A percentile compares a stretch with the other conserved stretches of the same genome.
These are phyloP conservation scores for Russula earlei DNA, from an alignment of 768 basidiomycete genomes.

Conservation along the genomic window DNA sequence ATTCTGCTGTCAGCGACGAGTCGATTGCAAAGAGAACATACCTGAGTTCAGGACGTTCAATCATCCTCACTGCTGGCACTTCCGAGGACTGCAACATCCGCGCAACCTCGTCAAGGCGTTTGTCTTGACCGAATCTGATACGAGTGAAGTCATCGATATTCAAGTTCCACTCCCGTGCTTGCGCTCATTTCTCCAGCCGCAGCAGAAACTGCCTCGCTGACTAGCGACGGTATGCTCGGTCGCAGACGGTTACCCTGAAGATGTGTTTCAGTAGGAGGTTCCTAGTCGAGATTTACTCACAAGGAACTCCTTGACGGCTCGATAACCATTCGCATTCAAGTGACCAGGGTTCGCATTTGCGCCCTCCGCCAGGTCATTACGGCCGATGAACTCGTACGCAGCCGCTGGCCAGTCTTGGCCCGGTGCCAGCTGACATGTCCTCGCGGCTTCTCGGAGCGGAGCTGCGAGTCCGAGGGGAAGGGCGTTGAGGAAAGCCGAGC, in stretches of 20 bases:
- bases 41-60: slow-evolving; percentile 65
- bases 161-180: slow-evolving; percentile 63
- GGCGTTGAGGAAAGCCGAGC: slow-evolving; percentile 39
- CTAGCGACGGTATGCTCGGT: slow-evolving; percentile 6
- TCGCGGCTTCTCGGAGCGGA: slow-evolving; percentile 77
- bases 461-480: slow-evolving; percentile 64
- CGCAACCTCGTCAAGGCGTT: slow-evolving; percentile 83
- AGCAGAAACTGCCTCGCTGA: slow-evolving; percentile 23
- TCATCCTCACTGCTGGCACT: slow-evolving; percentile 51
- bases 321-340: slow-evolving; percentile 45
- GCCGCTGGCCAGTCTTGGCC: slow-evolving; percentile 63
- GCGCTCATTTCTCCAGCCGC: slow-evolving; percentile 47
- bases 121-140: slow-evolving; percentile 85
- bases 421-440: slow-evolving; percentile 74
- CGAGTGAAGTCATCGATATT: slow-evolving; percentile 65
- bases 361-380: slow-evolving; percentile 65
- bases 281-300: slow-evolving; percentile 32
- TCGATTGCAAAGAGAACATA: slow-evolving; percentile 27
- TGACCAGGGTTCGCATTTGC: slow-evolving; percentile 40
- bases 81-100: slow-evolving; percentile 80
- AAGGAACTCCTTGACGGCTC: slow-evolving; percentile 46
- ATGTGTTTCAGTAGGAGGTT: neutral
- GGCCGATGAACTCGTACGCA: slow-evolving; percentile 59
- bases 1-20: neutral
- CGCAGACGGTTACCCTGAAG: slow-evolving; percentile 11